Evolutionary conservation across 805 yeast species (phyloP).

Genomic region (Saccharomycodes ludwigii): DNA sequence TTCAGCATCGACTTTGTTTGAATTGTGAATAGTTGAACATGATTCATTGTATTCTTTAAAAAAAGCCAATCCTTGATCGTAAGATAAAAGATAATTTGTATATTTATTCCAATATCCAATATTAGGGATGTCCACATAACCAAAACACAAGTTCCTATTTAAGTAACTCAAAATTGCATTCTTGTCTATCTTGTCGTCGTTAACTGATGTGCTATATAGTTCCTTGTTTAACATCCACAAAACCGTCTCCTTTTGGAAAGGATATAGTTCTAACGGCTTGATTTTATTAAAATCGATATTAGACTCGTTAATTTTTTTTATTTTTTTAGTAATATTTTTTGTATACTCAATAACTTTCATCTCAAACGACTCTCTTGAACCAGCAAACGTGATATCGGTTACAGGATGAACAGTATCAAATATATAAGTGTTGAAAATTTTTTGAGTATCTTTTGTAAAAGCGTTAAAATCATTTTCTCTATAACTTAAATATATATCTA

Average conservation of each 20-base stretch:
- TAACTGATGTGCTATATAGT: not conserved
- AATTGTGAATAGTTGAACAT: not conserved
- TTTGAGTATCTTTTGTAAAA: no score
- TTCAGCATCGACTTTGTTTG: not conserved
- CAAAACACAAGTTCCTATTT: constrained; percentile 17
- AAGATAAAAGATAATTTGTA: constrained; percentile 17
- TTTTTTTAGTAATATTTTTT: not conserved
- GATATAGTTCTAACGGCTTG: constrained; percentile 11
- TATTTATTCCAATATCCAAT: constrained; percentile 21
- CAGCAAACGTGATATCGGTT: not conserved
- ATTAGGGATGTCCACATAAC: constrained; percentile 15
- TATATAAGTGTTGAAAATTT: no score
- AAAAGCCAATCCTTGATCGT: constrained; percentile 11
- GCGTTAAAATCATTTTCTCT: no score
- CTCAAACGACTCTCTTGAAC: not conserved
- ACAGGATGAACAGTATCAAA: not conserved
- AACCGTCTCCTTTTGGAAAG: constrained; percentile 21
- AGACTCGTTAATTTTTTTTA: not conserved
- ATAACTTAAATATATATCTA: no score
- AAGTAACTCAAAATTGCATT: constrained; percentile 11
- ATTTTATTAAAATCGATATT: not conserved
- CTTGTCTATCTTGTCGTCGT: not conserved
- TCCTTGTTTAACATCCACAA: constrained; percentile 24
- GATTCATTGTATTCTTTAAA: not conserved
- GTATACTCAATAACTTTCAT: not conserved